Evolutionary conservation across 2,329 filamentous ascomycete species (phyloP).

Genomic region (Aureobasidium zeae): DNA sequence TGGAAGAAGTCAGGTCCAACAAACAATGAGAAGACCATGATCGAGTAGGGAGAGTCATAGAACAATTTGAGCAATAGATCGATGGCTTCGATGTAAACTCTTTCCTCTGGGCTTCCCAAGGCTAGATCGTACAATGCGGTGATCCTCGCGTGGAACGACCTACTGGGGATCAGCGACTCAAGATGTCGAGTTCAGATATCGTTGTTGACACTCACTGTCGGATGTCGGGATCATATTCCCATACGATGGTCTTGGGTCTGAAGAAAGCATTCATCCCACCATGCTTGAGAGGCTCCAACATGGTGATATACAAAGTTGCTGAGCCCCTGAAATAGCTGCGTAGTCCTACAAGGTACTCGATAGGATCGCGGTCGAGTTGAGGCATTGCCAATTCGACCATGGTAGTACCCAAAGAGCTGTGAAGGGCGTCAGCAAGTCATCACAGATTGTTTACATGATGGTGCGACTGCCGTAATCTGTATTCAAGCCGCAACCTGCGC

Average conservation of each 20-base stretch:
- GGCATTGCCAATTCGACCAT: constrained; percentile 3
- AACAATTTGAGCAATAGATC: background rate
- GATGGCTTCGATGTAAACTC: constrained; percentile 6
- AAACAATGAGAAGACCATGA: constrained; percentile 1
- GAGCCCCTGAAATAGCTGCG: constrained; percentile 7
- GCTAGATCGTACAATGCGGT: background rate
- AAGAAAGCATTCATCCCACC: background rate
- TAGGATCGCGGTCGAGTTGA: background rate
- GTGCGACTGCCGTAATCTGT: too few species aligned
- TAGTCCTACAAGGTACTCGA: background rate
- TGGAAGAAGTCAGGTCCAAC: constrained; percentile 8
- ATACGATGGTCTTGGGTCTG: background rate
- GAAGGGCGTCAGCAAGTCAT: background rate
- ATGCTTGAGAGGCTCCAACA: background rate
- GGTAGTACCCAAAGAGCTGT: background rate
- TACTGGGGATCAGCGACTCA: background rate
- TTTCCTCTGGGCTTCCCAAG: background rate
- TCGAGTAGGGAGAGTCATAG: background rate
- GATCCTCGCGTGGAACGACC: constrained; percentile 2
- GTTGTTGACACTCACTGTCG: background rate
- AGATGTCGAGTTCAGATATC: too few species aligned
- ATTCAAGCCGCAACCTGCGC: too few species aligned
- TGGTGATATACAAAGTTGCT: background rate
- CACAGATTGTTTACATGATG: too few species aligned
- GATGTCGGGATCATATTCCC: constrained; percentile 3